Percentiles rank a stretch among this genome's conserved stretches.
phyloP scores from a whole-genome alignment of 257 asterid species.

The Capsicum rhomboideum region DNA sequence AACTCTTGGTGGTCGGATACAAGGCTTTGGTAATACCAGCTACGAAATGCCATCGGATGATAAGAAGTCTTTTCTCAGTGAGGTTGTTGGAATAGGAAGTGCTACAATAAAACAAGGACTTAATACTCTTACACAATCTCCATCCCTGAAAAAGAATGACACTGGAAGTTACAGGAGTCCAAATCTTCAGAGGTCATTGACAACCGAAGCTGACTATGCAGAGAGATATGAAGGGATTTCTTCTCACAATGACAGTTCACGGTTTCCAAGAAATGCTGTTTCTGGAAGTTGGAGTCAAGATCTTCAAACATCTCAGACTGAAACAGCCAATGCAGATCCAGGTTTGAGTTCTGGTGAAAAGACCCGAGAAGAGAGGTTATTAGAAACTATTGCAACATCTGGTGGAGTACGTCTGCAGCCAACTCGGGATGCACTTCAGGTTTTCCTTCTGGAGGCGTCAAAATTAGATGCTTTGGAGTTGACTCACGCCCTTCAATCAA shows the following conservation, averaged over 20 bases:
- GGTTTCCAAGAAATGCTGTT: conserved; percentile 48
- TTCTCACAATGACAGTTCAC: conserved; percentile 40
- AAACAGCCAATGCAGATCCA: conserved; percentile 37
- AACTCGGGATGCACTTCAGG: conserved; percentile 84
- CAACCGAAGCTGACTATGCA: conserved; percentile 47
- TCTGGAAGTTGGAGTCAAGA: conserved; percentile 70
- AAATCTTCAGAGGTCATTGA: conserved; percentile 79
- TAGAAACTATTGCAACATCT: conserved; percentile 83
- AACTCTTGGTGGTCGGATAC: conserved; percentile 81
- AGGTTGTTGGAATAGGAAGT: conserved; percentile 91
- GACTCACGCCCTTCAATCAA: conserved; percentile 67
- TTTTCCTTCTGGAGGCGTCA: conserved; percentile 70
- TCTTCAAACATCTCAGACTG: conserved; percentile 43
- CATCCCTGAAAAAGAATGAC: conserved; percentile 63
- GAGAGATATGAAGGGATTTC: conserved; percentile 54
- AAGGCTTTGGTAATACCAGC: conserved; percentile 85
- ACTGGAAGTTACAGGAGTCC: conserved; percentile 80
- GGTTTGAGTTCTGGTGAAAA: conserved; percentile 39
- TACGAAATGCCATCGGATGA: conserved; percentile 70
- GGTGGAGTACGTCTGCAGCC: conserved; percentile 98
- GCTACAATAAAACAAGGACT: conserved; percentile 87
- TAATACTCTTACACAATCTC: conserved; percentile 67
- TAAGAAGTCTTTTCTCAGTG: conserved; percentile 79
- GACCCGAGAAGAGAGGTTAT: conserved; percentile 75
- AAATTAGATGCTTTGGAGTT: conserved; percentile 60